Conservation (phyloP, 2,329 filamentous ascomycete genomes). For the Sphaerulina musiva region DNA sequence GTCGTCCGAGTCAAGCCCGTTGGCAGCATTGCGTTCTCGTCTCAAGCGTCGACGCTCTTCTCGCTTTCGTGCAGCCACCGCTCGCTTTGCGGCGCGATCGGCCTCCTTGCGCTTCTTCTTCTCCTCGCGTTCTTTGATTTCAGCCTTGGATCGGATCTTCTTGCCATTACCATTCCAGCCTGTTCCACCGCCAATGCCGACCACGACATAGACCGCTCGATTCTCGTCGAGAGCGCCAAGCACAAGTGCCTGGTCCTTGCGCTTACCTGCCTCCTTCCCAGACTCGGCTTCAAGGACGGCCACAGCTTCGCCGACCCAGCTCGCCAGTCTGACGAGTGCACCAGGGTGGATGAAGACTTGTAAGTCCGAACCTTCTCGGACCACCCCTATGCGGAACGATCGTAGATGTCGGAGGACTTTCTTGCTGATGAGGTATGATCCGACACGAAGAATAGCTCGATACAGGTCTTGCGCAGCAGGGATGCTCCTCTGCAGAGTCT, state of each 20-base stretch:
- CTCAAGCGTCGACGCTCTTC: constrained; percentile 52
- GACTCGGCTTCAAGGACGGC: constrained; percentile 81
- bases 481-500: constrained; percentile 67
- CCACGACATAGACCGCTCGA: constrained; percentile 81
- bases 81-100: constrained; percentile 38
- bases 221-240: constrained; percentile 84
- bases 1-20: constrained; percentile 44
- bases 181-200: constrained; percentile 83
- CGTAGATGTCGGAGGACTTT: constrained; percentile 87
- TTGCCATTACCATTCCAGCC: constrained; percentile 57
- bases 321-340: constrained; percentile 82
- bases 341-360: constrained; percentile 88
- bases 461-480: constrained; percentile 83
- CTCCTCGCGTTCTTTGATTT: constrained; percentile 53
- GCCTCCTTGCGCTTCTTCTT: constrained; percentile 55
- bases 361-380: constrained; percentile 90
- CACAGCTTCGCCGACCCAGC: constrained; percentile 91
- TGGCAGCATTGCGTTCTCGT: constrained; percentile 56
- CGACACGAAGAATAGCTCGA: constrained; percentile 86
- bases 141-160: constrained; percentile 37
- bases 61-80: constrained; percentile 52
- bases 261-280: constrained; percentile 53
- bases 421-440: constrained; percentile 85
- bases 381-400: constrained; percentile 89
- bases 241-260: constrained; percentile 66